Conservation (phyloP, 139 green algal genomes). For the Chlorella sp. region DNA sequence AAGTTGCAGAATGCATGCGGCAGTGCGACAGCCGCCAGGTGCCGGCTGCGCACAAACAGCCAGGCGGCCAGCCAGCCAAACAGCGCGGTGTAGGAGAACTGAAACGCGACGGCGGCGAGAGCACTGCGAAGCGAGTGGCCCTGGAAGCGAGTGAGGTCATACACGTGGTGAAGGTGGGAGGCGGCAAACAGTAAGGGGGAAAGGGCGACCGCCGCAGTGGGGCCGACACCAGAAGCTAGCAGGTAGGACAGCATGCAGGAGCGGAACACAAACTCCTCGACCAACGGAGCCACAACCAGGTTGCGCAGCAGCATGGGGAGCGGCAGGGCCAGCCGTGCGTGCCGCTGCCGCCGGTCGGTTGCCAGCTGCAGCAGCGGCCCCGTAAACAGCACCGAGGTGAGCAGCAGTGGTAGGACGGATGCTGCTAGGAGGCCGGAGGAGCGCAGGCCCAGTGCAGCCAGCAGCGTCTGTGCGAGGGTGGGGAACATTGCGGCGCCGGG, state of each 20-base stretch:
- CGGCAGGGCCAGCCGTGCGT: neutral
- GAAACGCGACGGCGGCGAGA: neutral
- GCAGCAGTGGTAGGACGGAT: slow-evolving; percentile 36
- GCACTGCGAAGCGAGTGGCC: neutral
- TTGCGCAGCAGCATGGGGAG: slow-evolving; percentile 35
- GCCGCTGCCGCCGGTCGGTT: neutral
- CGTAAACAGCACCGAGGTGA: slow-evolving; percentile 56
- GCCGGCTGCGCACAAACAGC: slow-evolving; percentile 63
- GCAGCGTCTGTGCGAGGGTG: neutral
- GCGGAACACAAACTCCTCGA: slow-evolving; percentile 87
- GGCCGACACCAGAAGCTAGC: neutral
- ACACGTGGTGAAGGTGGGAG: slow-evolving; percentile 81
- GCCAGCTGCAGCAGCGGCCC: slow-evolving; percentile 47
- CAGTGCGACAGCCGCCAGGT: slow-evolving; percentile 48
- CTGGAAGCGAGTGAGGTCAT: slow-evolving; percentile 58
- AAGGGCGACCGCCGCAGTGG: slow-evolving; percentile 37
- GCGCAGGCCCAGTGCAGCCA: slow-evolving; percentile 47
- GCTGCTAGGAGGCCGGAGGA: slow-evolving; percentile 23
- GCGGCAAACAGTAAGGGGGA: slow-evolving; percentile 81
- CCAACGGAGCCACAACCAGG: slow-evolving; percentile 65
- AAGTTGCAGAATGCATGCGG: slow-evolving; percentile 80
- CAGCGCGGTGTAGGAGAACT: slow-evolving; percentile 74
- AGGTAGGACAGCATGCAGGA: slow-evolving; percentile 79
- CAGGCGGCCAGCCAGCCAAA: slow-evolving; percentile 79
- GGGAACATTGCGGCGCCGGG: neutral